Percentiles rank a stretch among this genome's conserved stretches.
These are phyloP conservation scores for Penicillium oxalicum DNA, from an alignment of 2,329 filamentous ascomycete species.

Conservation along the genomic window DNA sequence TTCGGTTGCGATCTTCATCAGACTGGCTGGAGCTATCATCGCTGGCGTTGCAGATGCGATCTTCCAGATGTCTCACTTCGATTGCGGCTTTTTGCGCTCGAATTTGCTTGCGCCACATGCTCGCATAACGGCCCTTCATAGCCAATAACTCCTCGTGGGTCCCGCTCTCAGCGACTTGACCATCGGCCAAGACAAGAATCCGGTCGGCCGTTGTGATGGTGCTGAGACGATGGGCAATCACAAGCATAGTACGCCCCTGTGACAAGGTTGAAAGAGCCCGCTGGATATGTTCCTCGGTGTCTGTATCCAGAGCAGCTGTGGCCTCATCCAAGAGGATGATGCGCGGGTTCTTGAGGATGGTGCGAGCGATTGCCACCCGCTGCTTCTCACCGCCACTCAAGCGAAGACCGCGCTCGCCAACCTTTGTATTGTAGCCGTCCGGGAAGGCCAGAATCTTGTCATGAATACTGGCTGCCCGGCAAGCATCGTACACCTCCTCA, in stretches of 20 bases:
- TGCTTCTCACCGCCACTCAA: slow-evolving; percentile 91
- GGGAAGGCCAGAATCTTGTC: slow-evolving; percentile 87
- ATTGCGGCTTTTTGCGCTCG: slow-evolving; percentile 65
- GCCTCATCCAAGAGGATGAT: slow-evolving; percentile 93
- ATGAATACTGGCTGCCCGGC: slow-evolving; percentile 81
- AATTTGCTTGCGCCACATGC: slow-evolving; percentile 88
- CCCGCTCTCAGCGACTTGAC: slow-evolving; percentile 70
- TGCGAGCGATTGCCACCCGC: slow-evolving; percentile 85
- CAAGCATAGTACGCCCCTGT: slow-evolving; percentile 81
- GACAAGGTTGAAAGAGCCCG: slow-evolving; percentile 75
- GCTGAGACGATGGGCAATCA: slow-evolving; percentile 86
- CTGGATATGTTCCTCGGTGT: slow-evolving; percentile 91
- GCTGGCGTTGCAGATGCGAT: slow-evolving; percentile 38
- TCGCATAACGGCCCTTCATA: slow-evolving; percentile 66
- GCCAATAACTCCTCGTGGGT: slow-evolving; percentile 71
- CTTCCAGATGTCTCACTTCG: slow-evolving; percentile 47
- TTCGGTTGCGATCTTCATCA: slow-evolving; percentile 40
- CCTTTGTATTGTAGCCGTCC: slow-evolving; percentile 81
- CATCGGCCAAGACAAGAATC: slow-evolving; percentile 71
- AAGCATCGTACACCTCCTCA: slow-evolving; percentile 75
- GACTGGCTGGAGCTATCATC: slow-evolving; percentile 47
- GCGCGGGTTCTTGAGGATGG: slow-evolving; percentile 83
- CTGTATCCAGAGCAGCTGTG: slow-evolving; percentile 82
- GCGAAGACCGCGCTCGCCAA: slow-evolving; percentile 81
- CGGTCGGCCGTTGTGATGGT: slow-evolving; percentile 82